A percentile compares a stretch with the other conserved stretches of the same genome.
Conservation (phyloP, 1,284 basidiomycete genomes). For the Moesziomyces sp. region DNA sequence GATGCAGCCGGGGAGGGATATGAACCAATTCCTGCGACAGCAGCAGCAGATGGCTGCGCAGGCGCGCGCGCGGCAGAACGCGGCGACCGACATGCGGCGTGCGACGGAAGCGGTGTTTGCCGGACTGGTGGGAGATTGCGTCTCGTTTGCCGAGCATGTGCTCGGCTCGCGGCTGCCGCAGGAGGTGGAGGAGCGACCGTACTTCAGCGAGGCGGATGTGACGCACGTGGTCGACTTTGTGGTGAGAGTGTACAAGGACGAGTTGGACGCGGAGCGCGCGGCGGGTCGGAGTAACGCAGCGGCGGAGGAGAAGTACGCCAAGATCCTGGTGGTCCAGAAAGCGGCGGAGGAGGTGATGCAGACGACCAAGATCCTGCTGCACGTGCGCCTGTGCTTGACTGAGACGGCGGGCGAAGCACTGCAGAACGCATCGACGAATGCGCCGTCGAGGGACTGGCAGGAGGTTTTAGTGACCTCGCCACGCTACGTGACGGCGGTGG, state of each 20-base stretch:
- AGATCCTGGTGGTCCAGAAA: constrained; percentile 8
- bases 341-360: constrained; percentile 6
- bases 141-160: constrained; percentile 41
- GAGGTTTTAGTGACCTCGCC: constrained; percentile 6
- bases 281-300: background rate
- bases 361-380: constrained; percentile 15
- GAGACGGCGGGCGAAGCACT: constrained; percentile 8
- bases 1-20: background rate
- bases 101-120: constrained; percentile 13
- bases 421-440: background rate
- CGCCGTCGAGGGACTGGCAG: constrained; percentile 11
- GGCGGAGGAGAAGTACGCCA: constrained; percentile 8
- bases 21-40: background rate
- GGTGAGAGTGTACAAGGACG: constrained; percentile 6
- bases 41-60: constrained; percentile 1
- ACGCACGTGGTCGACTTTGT: constrained; percentile 21
- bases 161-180: constrained; percentile 2
- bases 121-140: constrained; percentile 21
- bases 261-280: constrained; percentile 9
- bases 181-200: constrained; percentile 4
- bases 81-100: constrained; percentile 5
- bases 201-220: constrained; percentile 29
- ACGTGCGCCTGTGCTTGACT: constrained; percentile 18
- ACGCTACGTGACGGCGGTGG: constrained; percentile 1
- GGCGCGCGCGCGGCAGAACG: constrained; percentile 2